These are phyloP conservation scores for Tetratostichococcus sp. DNA, from an alignment of 139 green algal species.

Conservation along the genomic window DNA sequence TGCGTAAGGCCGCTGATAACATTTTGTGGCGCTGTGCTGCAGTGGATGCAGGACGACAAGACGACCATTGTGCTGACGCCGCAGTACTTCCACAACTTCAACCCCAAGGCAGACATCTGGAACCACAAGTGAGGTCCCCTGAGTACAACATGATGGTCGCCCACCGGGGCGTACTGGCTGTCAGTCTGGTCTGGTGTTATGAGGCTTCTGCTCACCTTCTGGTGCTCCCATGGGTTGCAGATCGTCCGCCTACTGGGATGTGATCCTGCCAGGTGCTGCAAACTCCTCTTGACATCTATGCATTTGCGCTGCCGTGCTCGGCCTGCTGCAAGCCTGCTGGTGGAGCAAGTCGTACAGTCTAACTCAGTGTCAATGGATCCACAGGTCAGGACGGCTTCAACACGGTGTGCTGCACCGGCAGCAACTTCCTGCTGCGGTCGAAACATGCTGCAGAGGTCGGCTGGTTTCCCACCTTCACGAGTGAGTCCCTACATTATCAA, in stretches of 20 bases:
- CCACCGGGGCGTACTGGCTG: no score
- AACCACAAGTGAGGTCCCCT: constrained; percentile 30
- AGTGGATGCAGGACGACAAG: background rate
- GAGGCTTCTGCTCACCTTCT: no score
- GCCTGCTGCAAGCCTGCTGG: no score
- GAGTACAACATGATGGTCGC: no score
- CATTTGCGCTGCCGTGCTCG: no score
- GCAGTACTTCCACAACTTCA: constrained; percentile 32
- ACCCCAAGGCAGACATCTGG: constrained; percentile 29
- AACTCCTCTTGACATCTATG: no score
- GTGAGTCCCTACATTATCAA: background rate
- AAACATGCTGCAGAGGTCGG: background rate
- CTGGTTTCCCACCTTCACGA: background rate
- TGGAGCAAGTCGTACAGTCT: no score
- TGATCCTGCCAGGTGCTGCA: constrained; percentile 25
- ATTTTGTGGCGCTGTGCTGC: background rate
- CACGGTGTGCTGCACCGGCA: constrained; percentile 24
- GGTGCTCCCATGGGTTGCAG: no score
- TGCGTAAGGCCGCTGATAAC: no score
- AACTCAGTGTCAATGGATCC: no score
- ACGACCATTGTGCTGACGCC: constrained; percentile 7
- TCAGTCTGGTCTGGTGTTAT: no score
- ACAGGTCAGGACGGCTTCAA: constrained; percentile 13
- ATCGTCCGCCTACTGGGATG: constrained; percentile 26
- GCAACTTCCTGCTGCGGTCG: constrained; percentile 23